Percentiles rank a stretch among this genome's conserved stretches.
Evolutionary conservation across 768 basidiomycete species (phyloP).

Genomic region (Mycena vitilis): DNA sequence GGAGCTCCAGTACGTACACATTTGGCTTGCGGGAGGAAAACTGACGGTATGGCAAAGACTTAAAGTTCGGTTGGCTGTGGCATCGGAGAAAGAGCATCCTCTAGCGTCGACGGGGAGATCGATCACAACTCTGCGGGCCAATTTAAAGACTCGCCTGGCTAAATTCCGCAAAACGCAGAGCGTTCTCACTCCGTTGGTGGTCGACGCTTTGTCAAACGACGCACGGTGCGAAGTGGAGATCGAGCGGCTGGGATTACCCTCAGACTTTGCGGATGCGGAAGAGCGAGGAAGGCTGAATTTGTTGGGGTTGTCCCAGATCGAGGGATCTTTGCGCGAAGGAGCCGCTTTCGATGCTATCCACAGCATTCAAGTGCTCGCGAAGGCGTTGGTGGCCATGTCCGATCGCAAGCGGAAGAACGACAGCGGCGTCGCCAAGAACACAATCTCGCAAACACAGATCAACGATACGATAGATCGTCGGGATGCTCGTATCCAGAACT

Average conservation of each 20-base stretch:
- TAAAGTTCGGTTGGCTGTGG: background rate
- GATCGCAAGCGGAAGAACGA: conserved; percentile 16
- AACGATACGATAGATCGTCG: background rate
- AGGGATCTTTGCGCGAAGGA: conserved; percentile 6
- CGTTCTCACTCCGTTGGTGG: too few relatives aligned
- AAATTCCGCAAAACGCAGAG: too few relatives aligned
- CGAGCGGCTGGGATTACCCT: background rate
- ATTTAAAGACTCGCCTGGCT: too few relatives aligned
- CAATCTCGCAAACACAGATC: background rate
- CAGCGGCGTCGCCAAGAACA: background rate
- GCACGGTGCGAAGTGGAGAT: too few relatives aligned
- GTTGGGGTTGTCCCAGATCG: background rate
- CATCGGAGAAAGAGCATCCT: background rate
- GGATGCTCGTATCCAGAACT: background rate
- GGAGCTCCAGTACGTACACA: background rate
- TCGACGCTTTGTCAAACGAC: too few relatives aligned
- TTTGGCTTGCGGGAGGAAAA: background rate
- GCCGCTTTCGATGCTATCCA: conserved; percentile 8
- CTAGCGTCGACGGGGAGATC: background rate
- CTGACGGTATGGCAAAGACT: background rate
- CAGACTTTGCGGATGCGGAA: background rate
- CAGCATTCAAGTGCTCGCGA: background rate
- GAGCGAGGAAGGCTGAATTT: background rate
- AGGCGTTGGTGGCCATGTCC: background rate
- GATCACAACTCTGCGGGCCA: background rate